Conservation (phyloP, 441 rosid genomes). For the Flueggea neowawraea region DNA sequence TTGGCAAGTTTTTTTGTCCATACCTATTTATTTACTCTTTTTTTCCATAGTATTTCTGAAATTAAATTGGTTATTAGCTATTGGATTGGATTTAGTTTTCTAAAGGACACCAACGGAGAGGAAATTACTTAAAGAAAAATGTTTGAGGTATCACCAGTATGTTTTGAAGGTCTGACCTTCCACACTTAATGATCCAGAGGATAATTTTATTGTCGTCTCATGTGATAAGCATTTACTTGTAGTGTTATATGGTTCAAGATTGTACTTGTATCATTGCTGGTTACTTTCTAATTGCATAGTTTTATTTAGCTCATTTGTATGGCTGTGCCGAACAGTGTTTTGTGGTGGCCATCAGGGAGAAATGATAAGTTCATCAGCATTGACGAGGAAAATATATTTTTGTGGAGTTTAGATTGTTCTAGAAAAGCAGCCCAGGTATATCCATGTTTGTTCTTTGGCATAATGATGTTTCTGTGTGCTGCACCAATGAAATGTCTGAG, state of each 20-base stretch:
- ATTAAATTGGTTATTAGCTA: too few relatives aligned
- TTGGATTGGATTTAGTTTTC: too few relatives aligned
- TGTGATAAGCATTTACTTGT: not conserved
- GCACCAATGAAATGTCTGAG: too few relatives aligned
- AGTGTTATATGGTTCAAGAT: not conserved
- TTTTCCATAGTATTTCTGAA: too few relatives aligned
- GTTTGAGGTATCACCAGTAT: too few relatives aligned
- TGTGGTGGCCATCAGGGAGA: constrained; percentile 95
- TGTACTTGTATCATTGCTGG: not conserved
- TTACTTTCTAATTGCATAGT: not conserved
- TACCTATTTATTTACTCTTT: not conserved
- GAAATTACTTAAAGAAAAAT: too few relatives aligned
- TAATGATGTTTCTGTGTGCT: too few relatives aligned
- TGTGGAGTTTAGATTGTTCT: constrained; percentile 84
- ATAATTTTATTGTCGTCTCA: not conserved
- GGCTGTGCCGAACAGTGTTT: constrained; percentile 39
- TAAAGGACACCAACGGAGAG: too few relatives aligned
- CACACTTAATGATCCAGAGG: not conserved
- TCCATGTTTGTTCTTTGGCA: not conserved
- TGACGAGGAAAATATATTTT: constrained; percentile 67
- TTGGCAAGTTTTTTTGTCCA: constrained; percentile 46
- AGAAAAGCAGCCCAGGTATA: constrained; percentile 75
- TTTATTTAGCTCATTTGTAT: constrained; percentile 13
- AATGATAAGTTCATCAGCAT: constrained; percentile 85
- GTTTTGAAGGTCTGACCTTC: too few relatives aligned